A percentile compares a stretch with the other conserved stretches of the same genome.
Evolutionary conservation across 805 yeast species (phyloP).

Genomic region (Teunomyces lycoperdinae): DNA sequence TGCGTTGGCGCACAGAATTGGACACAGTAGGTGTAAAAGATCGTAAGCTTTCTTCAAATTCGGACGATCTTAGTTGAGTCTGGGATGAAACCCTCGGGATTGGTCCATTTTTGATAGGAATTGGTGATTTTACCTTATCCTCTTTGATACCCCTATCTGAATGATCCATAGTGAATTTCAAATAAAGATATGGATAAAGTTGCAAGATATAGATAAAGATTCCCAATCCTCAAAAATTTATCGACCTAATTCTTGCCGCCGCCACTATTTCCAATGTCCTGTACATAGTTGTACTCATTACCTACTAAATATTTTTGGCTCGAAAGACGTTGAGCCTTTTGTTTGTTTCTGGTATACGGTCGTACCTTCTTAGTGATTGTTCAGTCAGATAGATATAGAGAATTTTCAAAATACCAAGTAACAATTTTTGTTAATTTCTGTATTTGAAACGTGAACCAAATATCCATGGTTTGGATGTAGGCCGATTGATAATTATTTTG

Average conservation of each 20-base stretch:
- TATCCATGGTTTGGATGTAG: too few relatives aligned
- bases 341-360: too few relatives aligned
- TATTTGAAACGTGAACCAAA: too few relatives aligned
- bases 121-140: conserved; percentile 14
- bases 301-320: not conserved
- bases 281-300: not conserved
- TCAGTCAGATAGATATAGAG: too few relatives aligned
- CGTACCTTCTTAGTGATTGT: too few relatives aligned
- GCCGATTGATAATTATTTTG: too few relatives aligned
- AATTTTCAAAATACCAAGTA: too few relatives aligned
- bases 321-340: too few relatives aligned
- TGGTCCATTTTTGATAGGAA: conserved; percentile 14
- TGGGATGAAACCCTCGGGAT: conserved; percentile 7
- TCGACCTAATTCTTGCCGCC: not conserved
- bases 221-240: not conserved
- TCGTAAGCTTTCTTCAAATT: conserved; percentile 9
- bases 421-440: too few relatives aligned
- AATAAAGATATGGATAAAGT: not conserved
- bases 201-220: not conserved
- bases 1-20: conserved; percentile 2
- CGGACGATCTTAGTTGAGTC: not conserved
- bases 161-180: not conserved
- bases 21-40: conserved; percentile 27
- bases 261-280: conserved; percentile 1
- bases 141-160: not conserved